Percentiles rank a stretch among this genome's conserved stretches.
Evolutionary conservation across 148 eudicot genomes (phyloP).

Genomic region (Selenicereus undatus): DNA sequence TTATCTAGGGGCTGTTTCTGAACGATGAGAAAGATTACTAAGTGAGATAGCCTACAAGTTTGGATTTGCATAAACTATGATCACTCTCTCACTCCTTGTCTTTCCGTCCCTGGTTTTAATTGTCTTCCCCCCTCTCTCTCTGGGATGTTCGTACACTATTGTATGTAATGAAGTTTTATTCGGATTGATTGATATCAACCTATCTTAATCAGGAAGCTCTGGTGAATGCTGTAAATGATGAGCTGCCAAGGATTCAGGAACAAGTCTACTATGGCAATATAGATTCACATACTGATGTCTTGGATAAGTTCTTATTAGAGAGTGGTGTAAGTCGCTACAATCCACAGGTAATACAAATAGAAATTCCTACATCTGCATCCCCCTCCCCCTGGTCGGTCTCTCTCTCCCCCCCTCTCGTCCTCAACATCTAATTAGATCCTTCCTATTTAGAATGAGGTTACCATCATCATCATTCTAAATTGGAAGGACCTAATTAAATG

Average conservation of each 20-base stretch:
- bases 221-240: slow-evolving; percentile 85
- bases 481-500: too few relatives aligned
- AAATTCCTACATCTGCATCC: neutral
- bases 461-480: too few relatives aligned
- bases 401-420: neutral
- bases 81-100: neutral
- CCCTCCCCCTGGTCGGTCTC: neutral
- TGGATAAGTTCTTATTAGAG: slow-evolving; percentile 87
- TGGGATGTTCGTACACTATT: neutral
- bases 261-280: slow-evolving; percentile 95
- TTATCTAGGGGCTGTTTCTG: too few relatives aligned
- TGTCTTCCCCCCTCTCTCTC: neutral
- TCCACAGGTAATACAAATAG: slow-evolving; percentile 59
- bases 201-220: slow-evolving; percentile 59
- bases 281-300: slow-evolving; percentile 75
- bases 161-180: neutral
- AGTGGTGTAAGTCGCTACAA: slow-evolving; percentile 87
- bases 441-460: neutral
- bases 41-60: neutral
- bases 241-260: slow-evolving; percentile 94
- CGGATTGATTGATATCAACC: neutral
- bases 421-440: neutral
- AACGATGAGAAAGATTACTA: neutral
- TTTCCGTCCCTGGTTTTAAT: neutral
- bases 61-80: neutral